Percentiles rank a stretch among this genome's conserved stretches.
Evolutionary conservation across 2,329 filamentous ascomycete genomes (phyloP).

Genomic region (Fonsecaea pedrosoi): DNA sequence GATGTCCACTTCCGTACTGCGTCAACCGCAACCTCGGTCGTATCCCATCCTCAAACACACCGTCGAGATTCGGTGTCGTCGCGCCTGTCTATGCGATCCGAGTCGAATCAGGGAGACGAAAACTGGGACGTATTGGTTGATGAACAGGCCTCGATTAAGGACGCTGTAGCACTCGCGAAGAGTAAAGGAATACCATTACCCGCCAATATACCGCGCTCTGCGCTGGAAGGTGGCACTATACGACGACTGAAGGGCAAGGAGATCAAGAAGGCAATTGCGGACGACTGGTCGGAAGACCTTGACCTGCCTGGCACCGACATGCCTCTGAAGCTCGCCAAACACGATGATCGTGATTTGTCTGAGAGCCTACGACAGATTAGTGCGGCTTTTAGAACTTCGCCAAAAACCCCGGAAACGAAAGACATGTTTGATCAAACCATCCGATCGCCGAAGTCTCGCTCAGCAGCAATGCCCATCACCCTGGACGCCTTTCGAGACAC

Average conservation of each 20-base stretch:
- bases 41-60: constrained; percentile 49
- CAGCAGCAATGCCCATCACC: constrained; percentile 61
- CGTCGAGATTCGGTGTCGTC: constrained; percentile 81
- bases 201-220: constrained; percentile 82
- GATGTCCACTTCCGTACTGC: constrained; percentile 54
- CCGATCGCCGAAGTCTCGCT: constrained; percentile 53
- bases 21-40: constrained; percentile 54
- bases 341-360: constrained; percentile 67
- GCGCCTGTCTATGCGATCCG: constrained; percentile 79
- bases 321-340: constrained; percentile 68
- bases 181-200: constrained; percentile 92
- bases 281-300: constrained; percentile 82
- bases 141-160: constrained; percentile 80
- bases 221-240: constrained; percentile 89
- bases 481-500: constrained; percentile 70
- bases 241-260: constrained; percentile 82
- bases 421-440: constrained; percentile 44
- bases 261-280: constrained; percentile 73
- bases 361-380: constrained; percentile 73
- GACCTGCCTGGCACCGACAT: constrained; percentile 68
- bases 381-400: constrained; percentile 49
- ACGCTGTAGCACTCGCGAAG: constrained; percentile 86
- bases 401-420: constrained; percentile 43
- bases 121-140: constrained; percentile 88
- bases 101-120: constrained; percentile 76